phyloP scores from a whole-genome alignment of 106 monocot species.

The Dactylorhiza incarnata region DNA sequence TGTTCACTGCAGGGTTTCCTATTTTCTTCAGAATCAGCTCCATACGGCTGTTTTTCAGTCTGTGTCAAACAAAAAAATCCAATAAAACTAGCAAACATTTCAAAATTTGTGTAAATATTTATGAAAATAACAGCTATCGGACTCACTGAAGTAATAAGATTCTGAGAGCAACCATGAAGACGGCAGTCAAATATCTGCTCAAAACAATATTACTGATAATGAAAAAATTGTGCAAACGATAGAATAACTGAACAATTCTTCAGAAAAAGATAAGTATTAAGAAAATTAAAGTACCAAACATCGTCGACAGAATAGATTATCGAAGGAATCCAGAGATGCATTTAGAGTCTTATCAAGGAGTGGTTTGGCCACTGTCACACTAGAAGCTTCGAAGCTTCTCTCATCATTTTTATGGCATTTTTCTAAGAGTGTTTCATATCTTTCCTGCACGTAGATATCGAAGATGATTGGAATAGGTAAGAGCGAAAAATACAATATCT shows the following conservation, averaged over 20 bases:
- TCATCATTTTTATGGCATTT: slow-evolving; percentile 31
- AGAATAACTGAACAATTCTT: not conserved
- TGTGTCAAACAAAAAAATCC: slow-evolving; percentile 49
- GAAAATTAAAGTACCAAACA: slow-evolving; percentile 58
- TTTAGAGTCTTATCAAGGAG: slow-evolving; percentile 64
- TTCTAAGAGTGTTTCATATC: slow-evolving; percentile 49
- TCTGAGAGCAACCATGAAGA: slow-evolving; percentile 93
- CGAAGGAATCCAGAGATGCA: slow-evolving; percentile 90
- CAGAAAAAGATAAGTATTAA: not conserved
- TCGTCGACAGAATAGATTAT: slow-evolving; percentile 93
- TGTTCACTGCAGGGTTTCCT: slow-evolving; percentile 65
- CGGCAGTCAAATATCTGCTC: slow-evolving; percentile 84
- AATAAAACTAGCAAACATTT: slow-evolving; percentile 20
- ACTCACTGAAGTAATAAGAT: slow-evolving; percentile 68
- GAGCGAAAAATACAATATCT: not conserved
- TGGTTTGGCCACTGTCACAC: slow-evolving; percentile 13
- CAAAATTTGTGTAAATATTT: slow-evolving; percentile 11
- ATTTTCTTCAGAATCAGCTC: slow-evolving; percentile 52
- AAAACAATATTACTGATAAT: not conserved
- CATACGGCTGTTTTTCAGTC: slow-evolving; percentile 57
- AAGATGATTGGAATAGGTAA: not conserved
- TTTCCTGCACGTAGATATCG: slow-evolving; percentile 47
- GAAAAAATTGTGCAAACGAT: slow-evolving; percentile 6
- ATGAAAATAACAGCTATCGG: not conserved
- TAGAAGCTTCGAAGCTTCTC: slow-evolving; percentile 24